Conservation (phyloP, 805 yeast genomes). For the Ogataea zsoltii region DNA sequence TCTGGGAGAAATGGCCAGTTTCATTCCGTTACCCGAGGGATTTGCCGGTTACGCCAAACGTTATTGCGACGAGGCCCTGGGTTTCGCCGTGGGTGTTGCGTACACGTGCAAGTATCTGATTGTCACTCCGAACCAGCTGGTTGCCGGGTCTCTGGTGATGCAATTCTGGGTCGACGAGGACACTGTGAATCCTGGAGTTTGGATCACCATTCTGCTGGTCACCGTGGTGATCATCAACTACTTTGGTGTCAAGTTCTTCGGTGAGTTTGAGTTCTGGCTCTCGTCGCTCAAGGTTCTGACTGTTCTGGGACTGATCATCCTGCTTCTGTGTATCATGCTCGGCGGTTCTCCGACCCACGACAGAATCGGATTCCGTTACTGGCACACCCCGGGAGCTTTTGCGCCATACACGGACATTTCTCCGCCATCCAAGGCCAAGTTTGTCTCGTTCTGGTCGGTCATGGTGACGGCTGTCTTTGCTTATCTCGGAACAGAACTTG, state of each 20-base stretch:
- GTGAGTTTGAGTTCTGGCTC: constrained; percentile 56
- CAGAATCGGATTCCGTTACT: constrained; percentile 48
- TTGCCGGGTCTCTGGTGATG: constrained; percentile 55
- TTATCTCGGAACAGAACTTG: constrained; percentile 50
- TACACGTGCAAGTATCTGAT: constrained; percentile 54
- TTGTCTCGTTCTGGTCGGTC: constrained; percentile 54
- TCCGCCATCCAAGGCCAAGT: constrained; percentile 43
- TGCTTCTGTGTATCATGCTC: constrained; percentile 62
- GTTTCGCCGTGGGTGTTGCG: constrained; percentile 57
- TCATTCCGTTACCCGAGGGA: constrained; percentile 54
- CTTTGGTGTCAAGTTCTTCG: constrained; percentile 50
- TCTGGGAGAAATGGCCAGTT: constrained; percentile 58
- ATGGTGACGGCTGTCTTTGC: constrained; percentile 55
- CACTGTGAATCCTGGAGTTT: constrained; percentile 52
- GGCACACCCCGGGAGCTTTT: constrained; percentile 46
- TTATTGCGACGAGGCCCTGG: constrained; percentile 54
- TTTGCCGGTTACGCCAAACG: constrained; percentile 55
- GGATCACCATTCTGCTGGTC: constrained; percentile 47
- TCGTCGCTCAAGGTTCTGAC: constrained; percentile 65
- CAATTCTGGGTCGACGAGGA: constrained; percentile 53
- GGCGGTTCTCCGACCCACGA: constrained; percentile 82
- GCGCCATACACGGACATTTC: constrained; percentile 46
- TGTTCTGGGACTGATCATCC: constrained; percentile 63
- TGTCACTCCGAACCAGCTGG: constrained; percentile 57
- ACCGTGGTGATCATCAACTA: constrained; percentile 42